Base-by-base conservation (phyloP, 805 yeast species). In the Pichia scutulata region DNA sequence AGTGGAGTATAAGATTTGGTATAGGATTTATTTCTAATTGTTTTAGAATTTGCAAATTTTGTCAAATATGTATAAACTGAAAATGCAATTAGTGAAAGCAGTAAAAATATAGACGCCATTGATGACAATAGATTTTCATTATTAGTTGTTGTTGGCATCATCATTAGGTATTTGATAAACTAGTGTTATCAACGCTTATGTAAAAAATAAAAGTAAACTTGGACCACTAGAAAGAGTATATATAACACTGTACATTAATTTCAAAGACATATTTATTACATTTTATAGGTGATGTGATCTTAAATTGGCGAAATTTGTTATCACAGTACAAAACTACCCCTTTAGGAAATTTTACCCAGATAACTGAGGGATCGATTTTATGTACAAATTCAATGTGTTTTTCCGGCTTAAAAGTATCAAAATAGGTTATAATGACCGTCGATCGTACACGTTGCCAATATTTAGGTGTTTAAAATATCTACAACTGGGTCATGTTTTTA, bases 1-100 rank as follows among this genome's bases (percentile, higher is more conserved):
- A 69, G 45, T 12, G 72, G 72, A 22, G 54, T 59, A 41, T 57
- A 63, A 6, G 26, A 30, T 46, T 60, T 61, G 1, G 37, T 43
- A 16, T 48, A 57, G 18, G 60, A 39, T 37, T 39, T 41, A 24
- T 45, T 33, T 7, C 18, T 43, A 4, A 44, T 24, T 19, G 44
- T 43, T n/a, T 26, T 25, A 21, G 36, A 19, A 2, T 23, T 21
- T 33, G 37, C 37, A 33, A n/a, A n/a, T 45, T 49, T 21, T 24
- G 16, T 22, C 21, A 2, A 10, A 16, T 21, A 16, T 16, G 37
- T 19, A 39, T 36, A 41, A 12, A 21, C 7, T 14, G 22, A 33
- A 26, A 39, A 43, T n/a, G 24, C 36, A 13, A 42, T 9, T 14
- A 37, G 18, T n/a, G 43, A 18, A 28, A 43, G 21, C 12, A 39